These are phyloP conservation scores for Ascobolus immersus DNA, from an alignment of 495 filamentous ascomycete species.

Conservation along the genomic window DNA sequence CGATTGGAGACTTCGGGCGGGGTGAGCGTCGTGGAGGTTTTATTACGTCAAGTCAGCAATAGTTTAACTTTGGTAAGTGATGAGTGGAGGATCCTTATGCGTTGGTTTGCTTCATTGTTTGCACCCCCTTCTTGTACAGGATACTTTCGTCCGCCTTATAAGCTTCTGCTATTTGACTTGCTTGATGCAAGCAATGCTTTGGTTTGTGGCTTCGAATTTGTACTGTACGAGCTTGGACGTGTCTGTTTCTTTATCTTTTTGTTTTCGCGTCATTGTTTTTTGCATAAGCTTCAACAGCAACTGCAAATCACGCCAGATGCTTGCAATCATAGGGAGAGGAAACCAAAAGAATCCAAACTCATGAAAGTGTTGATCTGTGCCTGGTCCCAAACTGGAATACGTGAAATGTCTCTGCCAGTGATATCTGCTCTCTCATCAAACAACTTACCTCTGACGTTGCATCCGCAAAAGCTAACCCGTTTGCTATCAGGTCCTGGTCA, in stretches of 20 bases:
- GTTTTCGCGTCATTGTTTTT: not conserved
- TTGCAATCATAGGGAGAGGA: constrained; percentile 13
- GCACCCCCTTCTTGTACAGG: not conserved
- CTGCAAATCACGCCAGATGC: not conserved
- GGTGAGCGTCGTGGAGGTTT: constrained; percentile 28
- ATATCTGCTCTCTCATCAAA: not conserved
- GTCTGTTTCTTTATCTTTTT: constrained; percentile 2
- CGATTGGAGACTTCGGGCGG: constrained; percentile 26
- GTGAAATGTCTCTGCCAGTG: not conserved
- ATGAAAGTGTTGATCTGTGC: constrained; percentile 2
- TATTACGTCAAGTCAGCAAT: constrained; percentile 30
- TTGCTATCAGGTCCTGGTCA: constrained; percentile 33
- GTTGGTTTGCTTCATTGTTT: not conserved
- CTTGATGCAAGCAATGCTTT: too few relatives aligned
- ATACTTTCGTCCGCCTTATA: not conserved
- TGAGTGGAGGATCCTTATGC: not conserved
- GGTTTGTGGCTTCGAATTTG: too few relatives aligned
- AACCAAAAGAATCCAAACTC: constrained; percentile 16
- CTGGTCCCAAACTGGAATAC: not conserved
- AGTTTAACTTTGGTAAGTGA: constrained; percentile 20
- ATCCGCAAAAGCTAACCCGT: not conserved
- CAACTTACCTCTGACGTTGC: not conserved
- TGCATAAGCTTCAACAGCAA: not conserved
- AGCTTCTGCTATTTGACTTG: not conserved
- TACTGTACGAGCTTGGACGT: too few relatives aligned